These are phyloP conservation scores for Ustilago tritici DNA, from an alignment of 1,284 basidiomycete genomes.

Conservation along the genomic window DNA sequence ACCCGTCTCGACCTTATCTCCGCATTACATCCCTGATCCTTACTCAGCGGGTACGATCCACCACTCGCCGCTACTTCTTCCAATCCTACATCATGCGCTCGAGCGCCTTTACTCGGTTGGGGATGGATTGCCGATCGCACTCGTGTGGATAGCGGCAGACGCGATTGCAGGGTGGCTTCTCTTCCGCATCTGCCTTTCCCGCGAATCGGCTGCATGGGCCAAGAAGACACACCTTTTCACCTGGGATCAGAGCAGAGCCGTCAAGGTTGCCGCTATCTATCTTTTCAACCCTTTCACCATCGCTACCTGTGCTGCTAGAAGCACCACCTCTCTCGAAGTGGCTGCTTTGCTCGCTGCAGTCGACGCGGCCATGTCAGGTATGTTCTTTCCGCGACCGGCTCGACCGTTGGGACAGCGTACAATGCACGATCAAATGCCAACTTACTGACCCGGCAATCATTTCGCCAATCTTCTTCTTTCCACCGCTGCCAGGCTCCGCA, in stretches of 20 bases:
- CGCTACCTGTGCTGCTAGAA: conserved; percentile 81
- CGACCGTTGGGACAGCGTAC: neutral
- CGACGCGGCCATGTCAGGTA: conserved; percentile 80
- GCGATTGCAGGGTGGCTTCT: conserved; percentile 71
- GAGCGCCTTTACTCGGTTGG: conserved; percentile 1
- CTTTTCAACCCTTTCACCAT: conserved; percentile 89
- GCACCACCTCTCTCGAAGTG: conserved; percentile 84
- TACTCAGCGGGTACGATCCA: conserved; percentile 36
- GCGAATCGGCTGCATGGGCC: conserved; percentile 28
- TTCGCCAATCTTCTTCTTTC: neutral
- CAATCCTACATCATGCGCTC: conserved; percentile 71
- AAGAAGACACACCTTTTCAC: conserved; percentile 30
- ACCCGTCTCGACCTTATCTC: conserved; percentile 12
- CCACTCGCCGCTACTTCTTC: conserved; percentile 82
- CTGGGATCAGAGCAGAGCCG: conserved; percentile 47
- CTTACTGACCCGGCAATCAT: neutral
- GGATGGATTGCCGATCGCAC: conserved; percentile 72
- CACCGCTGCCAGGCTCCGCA: conserved; percentile 20
- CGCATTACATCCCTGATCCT: conserved; percentile 22
- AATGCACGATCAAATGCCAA: no score
- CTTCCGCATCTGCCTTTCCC: conserved; percentile 37
- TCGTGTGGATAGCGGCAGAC: conserved; percentile 81
- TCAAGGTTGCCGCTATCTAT: conserved; percentile 71
- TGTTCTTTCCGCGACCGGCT: conserved; percentile 38
- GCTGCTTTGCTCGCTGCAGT: conserved; percentile 77